Evolutionary conservation across 2,329 filamentous ascomycete genomes (phyloP).

Genomic region (Blastomyces percursus): DNA sequence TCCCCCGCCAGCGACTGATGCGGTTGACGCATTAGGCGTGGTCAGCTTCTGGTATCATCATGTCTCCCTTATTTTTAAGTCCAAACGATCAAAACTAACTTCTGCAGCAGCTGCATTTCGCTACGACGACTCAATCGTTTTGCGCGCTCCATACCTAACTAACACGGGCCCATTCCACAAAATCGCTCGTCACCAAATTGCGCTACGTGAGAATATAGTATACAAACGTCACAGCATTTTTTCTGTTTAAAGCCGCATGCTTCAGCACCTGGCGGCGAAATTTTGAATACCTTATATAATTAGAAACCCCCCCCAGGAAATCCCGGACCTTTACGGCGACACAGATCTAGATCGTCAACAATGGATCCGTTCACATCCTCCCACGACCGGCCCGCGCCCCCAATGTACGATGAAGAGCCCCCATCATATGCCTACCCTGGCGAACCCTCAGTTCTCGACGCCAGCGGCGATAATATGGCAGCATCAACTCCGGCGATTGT

Average conservation of each 20-base stretch:
- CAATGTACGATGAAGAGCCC: constrained; percentile 33
- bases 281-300: not conserved
- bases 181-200: not conserved
- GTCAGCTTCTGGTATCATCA: not conserved
- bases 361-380: constrained; percentile 16
- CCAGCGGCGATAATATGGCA: constrained; percentile 22
- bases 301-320: not conserved
- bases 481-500: constrained; percentile 11
- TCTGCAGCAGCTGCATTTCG: not conserved
- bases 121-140: not conserved
- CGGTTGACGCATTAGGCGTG: not conserved
- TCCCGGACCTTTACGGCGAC: not conserved
- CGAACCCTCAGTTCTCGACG: constrained; percentile 22
- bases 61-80: not conserved
- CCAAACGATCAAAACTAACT: not conserved
- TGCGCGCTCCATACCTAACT: not conserved
- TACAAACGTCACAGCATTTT: not conserved
- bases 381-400: constrained; percentile 19
- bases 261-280: not conserved
- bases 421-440: constrained; percentile 31
- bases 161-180: too few relatives aligned
- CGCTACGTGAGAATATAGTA: not conserved
- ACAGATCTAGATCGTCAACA: not conserved
- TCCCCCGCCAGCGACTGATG: not conserved
- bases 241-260: not conserved